These are phyloP conservation scores for Coriolopsis trogii DNA, from an alignment of 1,284 basidiomycete genomes.

Conservation along the genomic window DNA sequence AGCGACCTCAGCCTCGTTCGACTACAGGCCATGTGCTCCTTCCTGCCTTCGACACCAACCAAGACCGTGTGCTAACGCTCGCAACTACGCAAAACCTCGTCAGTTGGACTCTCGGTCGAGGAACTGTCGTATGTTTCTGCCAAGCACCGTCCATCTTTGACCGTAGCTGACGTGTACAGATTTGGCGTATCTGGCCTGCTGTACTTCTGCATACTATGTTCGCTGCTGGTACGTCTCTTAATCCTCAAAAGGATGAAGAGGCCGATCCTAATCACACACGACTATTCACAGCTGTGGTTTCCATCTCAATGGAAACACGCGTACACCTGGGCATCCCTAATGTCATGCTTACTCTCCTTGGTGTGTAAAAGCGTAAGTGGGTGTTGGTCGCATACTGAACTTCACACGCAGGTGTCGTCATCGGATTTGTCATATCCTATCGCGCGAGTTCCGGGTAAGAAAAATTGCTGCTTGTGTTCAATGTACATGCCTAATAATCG, in stretches of 20 bases:
- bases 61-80: slow-evolving; percentile 7
- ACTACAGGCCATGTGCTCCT: slow-evolving; percentile 18
- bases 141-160: slow-evolving; percentile 11
- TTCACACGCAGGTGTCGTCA: slow-evolving; percentile 56
- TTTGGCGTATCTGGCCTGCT: slow-evolving; percentile 71
- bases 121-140: slow-evolving; percentile 49
- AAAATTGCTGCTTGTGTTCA: background rate
- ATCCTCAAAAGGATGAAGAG: background rate
- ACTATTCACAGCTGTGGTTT: slow-evolving; percentile 42
- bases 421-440: slow-evolving; percentile 73
- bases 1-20: too few species aligned
- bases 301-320: slow-evolving; percentile 44
- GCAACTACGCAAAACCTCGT: slow-evolving; percentile 33
- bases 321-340: slow-evolving; percentile 51
- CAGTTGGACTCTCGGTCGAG: slow-evolving; percentile 63
- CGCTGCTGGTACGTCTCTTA: slow-evolving; percentile 45
- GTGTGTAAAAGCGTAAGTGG: slow-evolving; percentile 34
- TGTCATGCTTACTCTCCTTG: slow-evolving; percentile 64
- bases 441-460: slow-evolving; percentile 59
- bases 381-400: background rate
- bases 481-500: background rate
- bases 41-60: slow-evolving; percentile 12
- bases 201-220: slow-evolving; percentile 62
- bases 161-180: slow-evolving; percentile 35
- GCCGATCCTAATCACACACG: background rate